Evolutionary conservation across 192 early-diverging fungal species (phyloP), one percentile per base, ranked within the genome.

Genomic region (Podila horticola): DNA sequence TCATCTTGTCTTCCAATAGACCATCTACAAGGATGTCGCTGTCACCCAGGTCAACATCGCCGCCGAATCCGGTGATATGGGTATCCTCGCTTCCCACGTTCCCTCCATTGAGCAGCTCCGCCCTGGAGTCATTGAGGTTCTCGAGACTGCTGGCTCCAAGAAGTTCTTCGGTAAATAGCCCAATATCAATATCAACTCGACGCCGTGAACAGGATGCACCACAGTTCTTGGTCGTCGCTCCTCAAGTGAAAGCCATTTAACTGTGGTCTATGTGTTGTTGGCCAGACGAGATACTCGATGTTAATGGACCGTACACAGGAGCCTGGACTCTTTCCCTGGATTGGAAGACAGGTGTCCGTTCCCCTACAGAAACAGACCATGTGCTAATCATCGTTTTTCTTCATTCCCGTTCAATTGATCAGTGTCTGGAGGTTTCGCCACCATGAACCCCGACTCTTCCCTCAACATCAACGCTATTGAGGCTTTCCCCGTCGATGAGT

Each of bases 401-500:
- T 29, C 24, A 67, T 34, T 30, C 31, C 13, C 24, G 26, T 48
- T 31, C 45, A 38, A 10, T 19, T 48, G n/a, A 19, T 45, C 79
- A 95, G 94, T 95, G 64, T 93, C 92, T 86, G 98, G 98, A 73
- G 98, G 98, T 24, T 99, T 99, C 84, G 95, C 96, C 65, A 92
- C 93, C 74, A 93, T 99, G 87, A 98, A 99, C 92, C 92, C 95
- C 61, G 95, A 99, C 84, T 98, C 95, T 29, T 88, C 94, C 58
- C 89, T 98, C 69, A 97, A 98, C 92, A 96, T 99, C 86, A 98
- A 97, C 81, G 98, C 96, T 64, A 86, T 97, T n/a, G 98, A 99
- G 86, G 98, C 97, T 50, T 91, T 94, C 82, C 86, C 93, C 62
- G 83, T 99, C 13, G 94, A 96, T 62, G 92, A 98, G 28, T 86